phyloP scores from a whole-genome alignment of 2,329 filamentous ascomycete genomes.

The Chrysoporthe austroafricana region DNA sequence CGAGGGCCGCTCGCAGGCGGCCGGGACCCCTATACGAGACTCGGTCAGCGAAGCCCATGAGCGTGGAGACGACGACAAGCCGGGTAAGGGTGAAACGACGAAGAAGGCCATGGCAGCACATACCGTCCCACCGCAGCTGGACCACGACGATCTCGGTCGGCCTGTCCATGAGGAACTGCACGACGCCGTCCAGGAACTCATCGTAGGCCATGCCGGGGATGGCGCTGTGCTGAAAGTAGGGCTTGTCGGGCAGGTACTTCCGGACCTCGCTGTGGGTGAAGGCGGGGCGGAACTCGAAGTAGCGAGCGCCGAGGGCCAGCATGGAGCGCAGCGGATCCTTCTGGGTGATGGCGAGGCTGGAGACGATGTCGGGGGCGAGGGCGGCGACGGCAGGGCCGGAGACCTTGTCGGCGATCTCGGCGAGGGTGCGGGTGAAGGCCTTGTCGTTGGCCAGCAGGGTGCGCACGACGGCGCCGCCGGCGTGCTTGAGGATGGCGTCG shows the following conservation, averaged over 20 bases:
- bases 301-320: constrained; percentile 51
- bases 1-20: constrained; percentile 47
- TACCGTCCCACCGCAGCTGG: constrained; percentile 43
- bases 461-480: constrained; percentile 38
- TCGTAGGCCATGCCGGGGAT: constrained; percentile 55
- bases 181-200: constrained; percentile 45
- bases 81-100: neutral
- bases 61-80: too few species aligned
- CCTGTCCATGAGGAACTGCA: constrained; percentile 46
- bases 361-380: constrained; percentile 48
- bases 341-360: constrained; percentile 53
- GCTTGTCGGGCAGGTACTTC: constrained; percentile 45
- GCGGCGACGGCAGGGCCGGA: constrained; percentile 36
- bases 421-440: constrained; percentile 27
- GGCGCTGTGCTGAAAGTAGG: constrained; percentile 55
- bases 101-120: neutral
- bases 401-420: constrained; percentile 35
- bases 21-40: constrained; percentile 43
- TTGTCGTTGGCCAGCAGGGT: constrained; percentile 35
- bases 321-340: constrained; percentile 51
- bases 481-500: constrained; percentile 43
- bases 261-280: constrained; percentile 49
- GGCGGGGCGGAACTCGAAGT: constrained; percentile 57
- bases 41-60: neutral
- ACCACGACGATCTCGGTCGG: constrained; percentile 51